phyloP scores from a whole-genome alignment of 1,139 yeast species.

The Geotrichum cucujoidarum region DNA sequence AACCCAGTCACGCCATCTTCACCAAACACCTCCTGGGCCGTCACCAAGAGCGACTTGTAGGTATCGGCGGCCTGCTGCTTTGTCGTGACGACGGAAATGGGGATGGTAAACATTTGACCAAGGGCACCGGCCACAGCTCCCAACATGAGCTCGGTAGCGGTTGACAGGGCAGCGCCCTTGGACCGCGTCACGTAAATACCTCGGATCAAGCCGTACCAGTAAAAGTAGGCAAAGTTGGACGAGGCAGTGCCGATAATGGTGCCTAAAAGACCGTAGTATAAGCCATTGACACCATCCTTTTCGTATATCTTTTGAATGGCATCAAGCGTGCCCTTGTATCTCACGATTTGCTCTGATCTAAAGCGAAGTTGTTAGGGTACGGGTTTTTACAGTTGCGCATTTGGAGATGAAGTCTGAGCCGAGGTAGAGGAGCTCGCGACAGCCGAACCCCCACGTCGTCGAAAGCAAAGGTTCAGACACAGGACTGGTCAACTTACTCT shows the following conservation, averaged over 20 bases:
- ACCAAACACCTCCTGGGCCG: slow-evolving; percentile 53
- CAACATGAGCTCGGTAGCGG: slow-evolving; percentile 65
- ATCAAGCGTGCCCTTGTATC: slow-evolving; percentile 57
- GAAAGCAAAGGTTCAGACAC: not conserved
- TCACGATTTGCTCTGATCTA: slow-evolving; percentile 31
- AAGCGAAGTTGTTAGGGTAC: not conserved
- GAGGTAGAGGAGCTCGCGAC: too few species aligned
- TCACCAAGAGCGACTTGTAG: slow-evolving; percentile 38
- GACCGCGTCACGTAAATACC: slow-evolving; percentile 52
- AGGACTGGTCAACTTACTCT: slow-evolving; percentile 14
- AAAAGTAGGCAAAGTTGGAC: slow-evolving; percentile 79
- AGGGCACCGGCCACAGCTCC: slow-evolving; percentile 85
- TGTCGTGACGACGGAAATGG: slow-evolving; percentile 76
- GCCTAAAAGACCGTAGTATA: slow-evolving; percentile 71
- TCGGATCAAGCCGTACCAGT: slow-evolving; percentile 75
- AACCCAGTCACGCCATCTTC: slow-evolving; percentile 69
- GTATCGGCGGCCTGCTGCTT: slow-evolving; percentile 60
- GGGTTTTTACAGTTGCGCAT: too few species aligned
- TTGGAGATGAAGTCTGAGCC: too few species aligned
- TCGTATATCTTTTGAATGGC: slow-evolving; percentile 56
- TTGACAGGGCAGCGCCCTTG: slow-evolving; percentile 45
- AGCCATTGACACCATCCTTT: slow-evolving; percentile 60
- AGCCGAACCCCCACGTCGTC: too few species aligned
- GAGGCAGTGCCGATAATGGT: slow-evolving; percentile 70
- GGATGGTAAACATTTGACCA: slow-evolving; percentile 78